Conservation (phyloP, 257 asterid species). For the Salvia rosmarinus region DNA sequence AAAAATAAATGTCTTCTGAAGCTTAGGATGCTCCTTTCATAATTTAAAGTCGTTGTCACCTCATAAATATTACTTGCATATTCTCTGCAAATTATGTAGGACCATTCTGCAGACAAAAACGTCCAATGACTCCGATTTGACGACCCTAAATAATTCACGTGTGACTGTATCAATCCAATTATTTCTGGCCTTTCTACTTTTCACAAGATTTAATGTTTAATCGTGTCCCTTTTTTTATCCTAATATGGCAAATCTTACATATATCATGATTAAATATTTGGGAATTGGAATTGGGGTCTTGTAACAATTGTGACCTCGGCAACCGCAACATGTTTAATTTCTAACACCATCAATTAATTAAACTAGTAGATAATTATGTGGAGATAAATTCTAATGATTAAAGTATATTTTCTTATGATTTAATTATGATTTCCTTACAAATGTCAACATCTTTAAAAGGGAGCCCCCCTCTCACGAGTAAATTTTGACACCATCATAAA, state of each 20-base stretch:
- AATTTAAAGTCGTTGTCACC: conserved; percentile 23
- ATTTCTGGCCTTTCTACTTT: neutral
- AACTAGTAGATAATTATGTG: neutral
- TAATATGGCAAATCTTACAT: neutral
- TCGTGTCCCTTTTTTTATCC: neutral
- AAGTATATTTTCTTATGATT: neutral
- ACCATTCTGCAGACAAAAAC: conserved; percentile 31
- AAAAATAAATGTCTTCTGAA: neutral
- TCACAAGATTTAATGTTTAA: neutral
- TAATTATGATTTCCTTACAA: neutral
- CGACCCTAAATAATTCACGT: conserved; percentile 31
- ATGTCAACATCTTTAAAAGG: conserved; percentile 34
- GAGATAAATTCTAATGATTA: neutral
- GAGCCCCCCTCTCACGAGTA: conserved; percentile 45
- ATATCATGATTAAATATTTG: too few species aligned
- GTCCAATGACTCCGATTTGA: conserved; percentile 36
- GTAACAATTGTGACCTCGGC: too few species aligned
- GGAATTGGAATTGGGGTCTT: too few species aligned
- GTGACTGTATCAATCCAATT: conserved; percentile 26
- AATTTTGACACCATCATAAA: conserved; percentile 37
- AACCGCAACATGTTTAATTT: too few species aligned
- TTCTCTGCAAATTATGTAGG: conserved; percentile 42
- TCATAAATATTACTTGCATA: conserved; percentile 29
- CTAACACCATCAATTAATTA: too few species aligned
- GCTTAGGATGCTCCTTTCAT: conserved; percentile 36